Evolutionary conservation across 1,284 basidiomycete species (phyloP).

Genomic region (Apiotrichum akiyoshidainum): DNA sequence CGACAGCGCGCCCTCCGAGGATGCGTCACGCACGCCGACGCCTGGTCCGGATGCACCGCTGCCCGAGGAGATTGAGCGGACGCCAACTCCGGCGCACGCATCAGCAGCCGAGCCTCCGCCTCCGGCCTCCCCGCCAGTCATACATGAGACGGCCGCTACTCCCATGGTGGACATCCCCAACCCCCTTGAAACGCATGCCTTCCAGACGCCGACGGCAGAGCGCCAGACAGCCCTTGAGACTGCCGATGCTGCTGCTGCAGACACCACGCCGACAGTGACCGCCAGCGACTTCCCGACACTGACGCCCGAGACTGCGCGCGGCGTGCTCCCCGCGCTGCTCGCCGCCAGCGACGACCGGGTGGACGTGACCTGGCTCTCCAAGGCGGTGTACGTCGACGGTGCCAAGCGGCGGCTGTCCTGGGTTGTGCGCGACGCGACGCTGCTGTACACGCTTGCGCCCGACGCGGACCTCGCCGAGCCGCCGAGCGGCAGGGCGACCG

Average conservation of each 20-base stretch:
- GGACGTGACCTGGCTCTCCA: constrained; percentile 11
- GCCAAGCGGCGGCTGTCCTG: constrained; percentile 22
- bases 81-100: not conserved
- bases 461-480: not conserved
- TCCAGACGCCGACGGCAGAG: too few species aligned
- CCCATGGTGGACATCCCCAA: too few species aligned
- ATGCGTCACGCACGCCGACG: constrained; percentile 8
- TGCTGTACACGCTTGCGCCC: constrained; percentile 25
- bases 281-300: not conserved
- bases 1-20: not conserved
- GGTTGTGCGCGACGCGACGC: constrained; percentile 33
- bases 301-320: constrained; percentile 1
- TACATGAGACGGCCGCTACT: too few species aligned
- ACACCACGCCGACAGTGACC: not conserved
- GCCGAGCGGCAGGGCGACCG: not conserved
- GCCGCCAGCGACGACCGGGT: constrained; percentile 25
- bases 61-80: not conserved
- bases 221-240: not conserved
- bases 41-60: not conserved
- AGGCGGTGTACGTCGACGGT: constrained; percentile 25
- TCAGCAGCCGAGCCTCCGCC: not conserved
- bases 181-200: too few species aligned
- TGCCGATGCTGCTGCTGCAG: not conserved
- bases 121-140: not conserved
- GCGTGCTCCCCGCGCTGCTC: constrained; percentile 26